Evolutionary conservation across 306 rosid species (phyloP).

Genomic region (Alnus rubra): DNA sequence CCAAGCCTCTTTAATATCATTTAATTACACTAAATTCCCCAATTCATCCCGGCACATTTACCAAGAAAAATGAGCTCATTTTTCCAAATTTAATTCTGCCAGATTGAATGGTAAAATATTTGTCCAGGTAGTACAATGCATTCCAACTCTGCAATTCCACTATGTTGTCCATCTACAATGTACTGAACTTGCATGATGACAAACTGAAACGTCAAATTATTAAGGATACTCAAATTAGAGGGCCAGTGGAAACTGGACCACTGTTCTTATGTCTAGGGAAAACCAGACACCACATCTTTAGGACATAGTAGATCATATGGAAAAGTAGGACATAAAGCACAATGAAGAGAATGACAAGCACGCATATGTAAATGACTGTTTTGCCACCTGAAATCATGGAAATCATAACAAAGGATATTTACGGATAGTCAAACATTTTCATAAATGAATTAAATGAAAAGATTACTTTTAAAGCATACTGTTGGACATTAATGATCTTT

Average conservation of each 20-base stretch:
- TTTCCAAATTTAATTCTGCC: not conserved
- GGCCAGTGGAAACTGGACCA: not conserved
- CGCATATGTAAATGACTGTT: not conserved
- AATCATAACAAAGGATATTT: not conserved
- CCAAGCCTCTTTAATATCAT: not conserved
- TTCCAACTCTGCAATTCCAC: not conserved
- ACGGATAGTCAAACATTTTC: not conserved
- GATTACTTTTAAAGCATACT: not conserved
- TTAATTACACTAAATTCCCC: not conserved
- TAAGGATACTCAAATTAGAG: not conserved
- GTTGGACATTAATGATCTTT: not conserved
- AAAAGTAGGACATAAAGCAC: not conserved
- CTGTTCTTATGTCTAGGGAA: not conserved
- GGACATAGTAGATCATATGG: not conserved
- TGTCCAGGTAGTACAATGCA: not conserved
- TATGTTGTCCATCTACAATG: not conserved
- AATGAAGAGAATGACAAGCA: not conserved
- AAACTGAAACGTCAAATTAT: not conserved
- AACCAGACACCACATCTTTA: not conserved
- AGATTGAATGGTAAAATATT: not conserved
- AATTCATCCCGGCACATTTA: not conserved
- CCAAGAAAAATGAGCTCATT: not conserved
- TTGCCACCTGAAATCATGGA: not conserved
- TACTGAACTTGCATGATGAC: not conserved
- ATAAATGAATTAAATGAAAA: not conserved